Percentiles rank a stretch among this genome's conserved stretches.
Evolutionary conservation across 164 flowering plant species (phyloP).

Genomic region (Vitis rotundifolia): DNA sequence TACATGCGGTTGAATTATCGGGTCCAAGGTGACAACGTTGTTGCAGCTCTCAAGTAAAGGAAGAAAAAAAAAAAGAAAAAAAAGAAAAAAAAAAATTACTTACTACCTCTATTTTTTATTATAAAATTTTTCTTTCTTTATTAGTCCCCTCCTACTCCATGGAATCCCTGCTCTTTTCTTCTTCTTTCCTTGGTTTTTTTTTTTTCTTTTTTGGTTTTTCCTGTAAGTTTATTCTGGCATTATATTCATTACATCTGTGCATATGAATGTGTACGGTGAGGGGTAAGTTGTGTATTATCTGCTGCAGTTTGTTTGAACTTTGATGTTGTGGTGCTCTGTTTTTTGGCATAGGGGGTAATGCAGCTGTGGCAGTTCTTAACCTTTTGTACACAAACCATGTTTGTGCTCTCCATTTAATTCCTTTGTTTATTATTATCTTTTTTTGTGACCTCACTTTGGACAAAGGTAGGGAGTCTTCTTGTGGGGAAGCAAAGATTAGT

Average conservation of each 20-base stretch:
- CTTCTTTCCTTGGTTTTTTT: conserved; percentile 8
- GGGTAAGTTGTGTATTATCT: conserved; percentile 35
- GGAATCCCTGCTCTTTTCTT: neutral
- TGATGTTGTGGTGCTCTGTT: conserved; percentile 18
- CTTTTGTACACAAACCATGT: neutral
- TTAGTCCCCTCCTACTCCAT: neutral
- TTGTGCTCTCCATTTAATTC: neutral
- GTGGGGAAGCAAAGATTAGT: too few relatives aligned
- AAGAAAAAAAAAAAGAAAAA: conserved; percentile 6
- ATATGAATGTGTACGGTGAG: conserved; percentile 42
- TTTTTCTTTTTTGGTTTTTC: conserved; percentile 1
- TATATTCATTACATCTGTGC: conserved; percentile 49
- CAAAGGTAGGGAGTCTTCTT: too few relatives aligned
- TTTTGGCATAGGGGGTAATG: neutral
- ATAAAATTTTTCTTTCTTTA: conserved; percentile 8
- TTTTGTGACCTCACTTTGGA: too few relatives aligned
- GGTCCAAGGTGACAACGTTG: conserved; percentile 74
- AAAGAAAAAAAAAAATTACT: conserved; percentile 21
- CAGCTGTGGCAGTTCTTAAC: conserved; percentile 8
- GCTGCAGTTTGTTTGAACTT: conserved; percentile 21
- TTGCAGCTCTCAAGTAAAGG: conserved; percentile 18
- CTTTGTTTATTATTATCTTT: too few relatives aligned
- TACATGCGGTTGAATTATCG: conserved; percentile 80
- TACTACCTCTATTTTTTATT: conserved; percentile 19
- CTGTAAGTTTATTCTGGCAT: conserved; percentile 36